Evolutionary conservation across 768 basidiomycete species (phyloP), one percentile per base, ranked within the genome.

Genomic region (Lactarius sp.): DNA sequence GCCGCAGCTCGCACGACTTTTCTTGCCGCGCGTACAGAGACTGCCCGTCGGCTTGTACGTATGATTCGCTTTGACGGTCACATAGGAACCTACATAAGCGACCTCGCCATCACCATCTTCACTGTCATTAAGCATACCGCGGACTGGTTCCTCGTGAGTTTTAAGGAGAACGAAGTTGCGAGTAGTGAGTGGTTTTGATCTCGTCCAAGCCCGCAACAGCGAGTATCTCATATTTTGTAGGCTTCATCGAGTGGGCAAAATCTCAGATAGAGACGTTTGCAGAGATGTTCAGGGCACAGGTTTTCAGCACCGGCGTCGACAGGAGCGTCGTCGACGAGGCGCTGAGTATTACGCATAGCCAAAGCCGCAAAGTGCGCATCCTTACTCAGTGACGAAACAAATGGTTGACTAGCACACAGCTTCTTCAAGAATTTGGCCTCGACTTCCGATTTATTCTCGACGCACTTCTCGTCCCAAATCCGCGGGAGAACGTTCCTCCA

Each of bases 71-170:
- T 94, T 67, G 93, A 96, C 68, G 95, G 96, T 2, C 85, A 94
- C 70, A 85, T 95, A 39, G 83, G 82, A 3, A 80, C 87, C 54
- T 98, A 96, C 70, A 82, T 98, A 53, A 87, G 85, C 39, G 92
- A 98, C 70, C 78, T 98, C 39, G 85, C 93, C 2, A 80, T 94
- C 47, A 91, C 98, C 0, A 85, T 88, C 62, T 98, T 98, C 70
- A 97, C 94, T 0, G 87, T 92, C 1, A 90, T 99, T 73, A 95
- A 97, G 73, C 93, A 98, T 71, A 97, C 95, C 1, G 92, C 92
- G 14, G 96, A 99, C 75, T 99, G 97, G 97, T 99, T 92, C 74
- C 78, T 98, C 68, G 87, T 89, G 0, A 94, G 93, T 61, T 99
- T 97, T 76, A 91, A 88, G 74, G 97, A 98, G 74, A 94, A 97